Conservation (phyloP, 441 rosid genomes). For the Erysimum cheiri region DNA sequence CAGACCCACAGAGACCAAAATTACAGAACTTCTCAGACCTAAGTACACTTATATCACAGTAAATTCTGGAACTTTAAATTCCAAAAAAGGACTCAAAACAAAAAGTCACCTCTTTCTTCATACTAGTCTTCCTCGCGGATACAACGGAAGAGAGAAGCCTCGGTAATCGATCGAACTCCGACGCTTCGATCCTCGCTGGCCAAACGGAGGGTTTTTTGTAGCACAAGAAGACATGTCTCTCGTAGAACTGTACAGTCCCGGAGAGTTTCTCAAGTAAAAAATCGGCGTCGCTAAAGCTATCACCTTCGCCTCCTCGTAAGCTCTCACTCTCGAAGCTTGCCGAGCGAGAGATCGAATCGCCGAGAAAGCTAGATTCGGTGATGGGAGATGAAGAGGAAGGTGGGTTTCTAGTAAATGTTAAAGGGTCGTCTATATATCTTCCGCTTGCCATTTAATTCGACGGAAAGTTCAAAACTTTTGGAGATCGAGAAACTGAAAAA, state of each 20-base stretch:
- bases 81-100: not conserved
- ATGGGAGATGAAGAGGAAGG: slow-evolving; percentile 63
- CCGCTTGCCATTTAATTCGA: slow-evolving; percentile 56
- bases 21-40: slow-evolving; percentile 2
- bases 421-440: slow-evolving; percentile 64
- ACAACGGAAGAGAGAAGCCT: slow-evolving; percentile 90
- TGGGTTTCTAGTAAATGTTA: slow-evolving; percentile 54
- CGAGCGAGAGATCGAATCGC: slow-evolving; percentile 65
- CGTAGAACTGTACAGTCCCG: slow-evolving; percentile 76
- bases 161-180: slow-evolving; percentile 98
- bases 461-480: slow-evolving; percentile 24
- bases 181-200: slow-evolving; percentile 94
- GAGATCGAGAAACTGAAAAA: slow-evolving; percentile 36
- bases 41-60: slow-evolving; percentile 8
- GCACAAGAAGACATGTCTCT: slow-evolving; percentile 87
- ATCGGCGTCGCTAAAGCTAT: slow-evolving; percentile 59
- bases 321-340: slow-evolving; percentile 79
- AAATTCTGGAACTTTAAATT: slow-evolving; percentile 4
- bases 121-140: slow-evolving; percentile 60
- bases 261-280: slow-evolving; percentile 58
- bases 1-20: slow-evolving; percentile 6
- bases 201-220: slow-evolving; percentile 91
- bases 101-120: slow-evolving; percentile 70
- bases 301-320: slow-evolving; percentile 38
- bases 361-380: slow-evolving; percentile 58